A percentile compares a stretch with the other conserved stretches of the same genome.
Conservation (phyloP, 768 basidiomycete genomes). For the Mycena polygramma region DNA sequence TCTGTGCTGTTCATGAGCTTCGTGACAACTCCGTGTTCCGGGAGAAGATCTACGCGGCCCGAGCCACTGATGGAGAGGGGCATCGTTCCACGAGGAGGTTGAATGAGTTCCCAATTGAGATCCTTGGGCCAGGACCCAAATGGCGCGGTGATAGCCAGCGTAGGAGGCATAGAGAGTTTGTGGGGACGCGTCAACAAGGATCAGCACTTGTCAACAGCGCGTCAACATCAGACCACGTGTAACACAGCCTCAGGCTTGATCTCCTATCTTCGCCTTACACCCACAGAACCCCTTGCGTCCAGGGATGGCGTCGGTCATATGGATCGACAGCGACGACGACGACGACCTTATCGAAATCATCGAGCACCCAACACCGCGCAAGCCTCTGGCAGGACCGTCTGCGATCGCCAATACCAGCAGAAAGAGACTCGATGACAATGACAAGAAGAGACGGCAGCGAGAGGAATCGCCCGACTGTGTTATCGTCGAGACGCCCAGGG, state of each 20-base stretch:
- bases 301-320: constrained; percentile 20
- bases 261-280: background rate
- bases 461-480: constrained; percentile 4
- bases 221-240: background rate
- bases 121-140: too few species aligned
- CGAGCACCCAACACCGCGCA: constrained; percentile 23
- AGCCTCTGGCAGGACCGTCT: constrained; percentile 26
- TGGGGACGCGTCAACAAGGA: too few species aligned
- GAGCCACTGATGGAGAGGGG: too few species aligned
- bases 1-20: too few species aligned
- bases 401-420: constrained; percentile 11
- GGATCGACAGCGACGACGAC: constrained; percentile 33
- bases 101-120: too few species aligned
- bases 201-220: too few species aligned
- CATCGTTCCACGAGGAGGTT: too few species aligned
- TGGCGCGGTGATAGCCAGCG: too few species aligned
- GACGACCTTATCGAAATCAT: constrained; percentile 30
- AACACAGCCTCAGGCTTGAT: background rate
- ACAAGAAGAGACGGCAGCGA: constrained; percentile 14
- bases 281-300: too few species aligned
- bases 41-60: too few species aligned
- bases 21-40: too few species aligned
- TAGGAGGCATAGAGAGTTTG: too few species aligned
- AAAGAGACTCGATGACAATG: background rate
- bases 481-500: constrained; percentile 10